Evolutionary conservation across 768 basidiomycete species (phyloP).

Genomic region (Russula sp.): DNA sequence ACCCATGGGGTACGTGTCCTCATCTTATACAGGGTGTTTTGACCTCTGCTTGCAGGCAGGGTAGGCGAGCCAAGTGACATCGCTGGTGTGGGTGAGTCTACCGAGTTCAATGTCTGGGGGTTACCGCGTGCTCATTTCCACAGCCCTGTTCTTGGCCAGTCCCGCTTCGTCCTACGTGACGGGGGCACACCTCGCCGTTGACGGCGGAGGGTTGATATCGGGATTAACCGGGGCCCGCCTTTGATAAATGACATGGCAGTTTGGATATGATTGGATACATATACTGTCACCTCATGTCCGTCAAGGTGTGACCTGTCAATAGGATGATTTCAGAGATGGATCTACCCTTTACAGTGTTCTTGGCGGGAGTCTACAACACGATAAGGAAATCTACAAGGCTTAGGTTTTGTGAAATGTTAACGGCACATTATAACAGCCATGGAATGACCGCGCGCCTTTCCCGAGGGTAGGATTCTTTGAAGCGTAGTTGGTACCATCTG

Average conservation of each 20-base stretch:
- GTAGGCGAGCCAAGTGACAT: conserved; percentile 63
- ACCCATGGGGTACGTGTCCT: conserved; percentile 57
- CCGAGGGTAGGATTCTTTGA: conserved; percentile 69
- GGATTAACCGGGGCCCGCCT: conserved; percentile 10
- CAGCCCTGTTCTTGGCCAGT: conserved; percentile 45
- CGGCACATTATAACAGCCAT: conserved; percentile 52
- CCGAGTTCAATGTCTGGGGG: no score
- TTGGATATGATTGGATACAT: neutral
- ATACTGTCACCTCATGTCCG: neutral
- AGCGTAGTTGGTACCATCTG: conserved; percentile 76
- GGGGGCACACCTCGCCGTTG: conserved; percentile 66
- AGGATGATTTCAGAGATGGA: neutral
- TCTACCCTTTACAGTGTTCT: conserved; percentile 4
- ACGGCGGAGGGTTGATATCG: conserved; percentile 44
- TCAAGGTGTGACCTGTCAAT: neutral
- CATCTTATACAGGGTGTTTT: neutral
- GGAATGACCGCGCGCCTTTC: conserved; percentile 80
- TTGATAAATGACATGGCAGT: neutral
- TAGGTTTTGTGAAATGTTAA: neutral
- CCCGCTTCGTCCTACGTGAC: conserved; percentile 73
- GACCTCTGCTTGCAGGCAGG: conserved; percentile 47
- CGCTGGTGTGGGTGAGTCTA: conserved; percentile 53
- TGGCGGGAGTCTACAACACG: neutral
- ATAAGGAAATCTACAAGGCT: neutral
- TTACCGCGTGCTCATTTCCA: neutral